Base-by-base conservation (phyloP, 2,329 filamentous ascomycete genomes). In the Colletotrichum sp. region DNA sequence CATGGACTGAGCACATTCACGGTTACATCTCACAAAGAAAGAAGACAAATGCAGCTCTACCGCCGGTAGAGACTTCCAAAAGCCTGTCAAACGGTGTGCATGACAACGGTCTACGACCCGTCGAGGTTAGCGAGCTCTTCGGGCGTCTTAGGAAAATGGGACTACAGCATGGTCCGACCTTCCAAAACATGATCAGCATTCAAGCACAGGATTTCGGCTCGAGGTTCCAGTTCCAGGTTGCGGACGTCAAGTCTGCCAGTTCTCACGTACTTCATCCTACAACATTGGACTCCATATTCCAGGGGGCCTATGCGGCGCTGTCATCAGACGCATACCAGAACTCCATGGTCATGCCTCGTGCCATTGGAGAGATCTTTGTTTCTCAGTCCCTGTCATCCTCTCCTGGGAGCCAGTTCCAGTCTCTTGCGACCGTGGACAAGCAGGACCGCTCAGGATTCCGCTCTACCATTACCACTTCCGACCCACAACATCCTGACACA, bases 161-260 rank as follows among this genome's bases (percentile, higher is more conserved):
- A 7, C 36, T 75, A 6, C 15, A 72, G 1, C 73, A 75, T 28
- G 73, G 69, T 3, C 63, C 69, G 3, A 22, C 69, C 2, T 75
- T 75, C 34, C 69, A 68, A 6, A 75, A 75, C 10, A 68, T 75
- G 36, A 5, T 63, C 8, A 16, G 2, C 26, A 75, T 67, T 2
- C 28, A 64, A 6, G 24, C 36, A 4, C n/a, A 86, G 81, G 65
- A 80, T 89, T 9, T 80, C 79, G 10, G 82, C 89, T 16, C 87
- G 87, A 0, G 84, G 90, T 78, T 91, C 89, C 6, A 86, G 81
- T 78, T 83, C 86, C 3, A 85, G 82, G 55, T 92, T 91, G 90
- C 90, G 89, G 63, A 68, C 26, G 18, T 36, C 15, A 68, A 28
- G 4, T 72, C 55, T 8, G 89, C 91, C 78, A 91, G 86, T 72